These are phyloP conservation scores for Geotrichum bryndzae DNA, from an alignment of 1,139 yeast species.

Conservation along the genomic window DNA sequence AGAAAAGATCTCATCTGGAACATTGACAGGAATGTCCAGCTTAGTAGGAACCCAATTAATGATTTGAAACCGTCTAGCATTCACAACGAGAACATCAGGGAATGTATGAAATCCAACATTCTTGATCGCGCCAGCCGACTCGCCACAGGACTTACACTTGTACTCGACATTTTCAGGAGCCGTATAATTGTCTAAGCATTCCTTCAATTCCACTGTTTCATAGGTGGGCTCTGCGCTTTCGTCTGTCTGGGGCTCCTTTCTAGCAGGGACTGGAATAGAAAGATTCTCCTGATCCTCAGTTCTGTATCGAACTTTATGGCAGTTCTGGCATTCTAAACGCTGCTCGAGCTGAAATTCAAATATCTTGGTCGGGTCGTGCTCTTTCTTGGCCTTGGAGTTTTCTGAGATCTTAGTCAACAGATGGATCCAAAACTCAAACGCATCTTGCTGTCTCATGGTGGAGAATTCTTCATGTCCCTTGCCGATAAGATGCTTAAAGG, in stretches of 20 bases:
- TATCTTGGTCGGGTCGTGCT: constrained; percentile 44
- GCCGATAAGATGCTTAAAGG: constrained; percentile 73
- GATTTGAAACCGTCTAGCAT: constrained; percentile 72
- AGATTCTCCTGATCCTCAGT: constrained; percentile 61
- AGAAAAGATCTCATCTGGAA: constrained; percentile 46
- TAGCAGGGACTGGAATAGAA: constrained; percentile 53
- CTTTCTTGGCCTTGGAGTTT: constrained; percentile 27
- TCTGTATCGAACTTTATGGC: constrained; percentile 55
- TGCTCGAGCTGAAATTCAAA: constrained; percentile 63
- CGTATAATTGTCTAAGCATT: constrained; percentile 46
- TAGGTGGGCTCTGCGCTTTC: constrained; percentile 42
- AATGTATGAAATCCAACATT: constrained; percentile 53
- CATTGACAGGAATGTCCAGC: constrained; percentile 61
- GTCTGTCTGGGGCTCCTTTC: constrained; percentile 35
- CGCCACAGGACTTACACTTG: constrained; percentile 57
- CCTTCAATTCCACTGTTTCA: constrained; percentile 47
- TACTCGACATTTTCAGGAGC: constrained; percentile 57
- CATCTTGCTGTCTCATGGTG: constrained; percentile 89
- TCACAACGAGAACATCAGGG: constrained; percentile 67
- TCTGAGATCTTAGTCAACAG: constrained; percentile 58
- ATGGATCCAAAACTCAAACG: constrained; percentile 77
- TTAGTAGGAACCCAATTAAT: constrained; percentile 90
- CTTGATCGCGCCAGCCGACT: constrained; percentile 36
- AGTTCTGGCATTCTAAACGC: constrained; percentile 56
- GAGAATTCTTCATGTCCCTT: constrained; percentile 74